Base-by-base conservation (phyloP, 495 filamentous ascomycete genomes). In the Amniculicola lignicola region DNA sequence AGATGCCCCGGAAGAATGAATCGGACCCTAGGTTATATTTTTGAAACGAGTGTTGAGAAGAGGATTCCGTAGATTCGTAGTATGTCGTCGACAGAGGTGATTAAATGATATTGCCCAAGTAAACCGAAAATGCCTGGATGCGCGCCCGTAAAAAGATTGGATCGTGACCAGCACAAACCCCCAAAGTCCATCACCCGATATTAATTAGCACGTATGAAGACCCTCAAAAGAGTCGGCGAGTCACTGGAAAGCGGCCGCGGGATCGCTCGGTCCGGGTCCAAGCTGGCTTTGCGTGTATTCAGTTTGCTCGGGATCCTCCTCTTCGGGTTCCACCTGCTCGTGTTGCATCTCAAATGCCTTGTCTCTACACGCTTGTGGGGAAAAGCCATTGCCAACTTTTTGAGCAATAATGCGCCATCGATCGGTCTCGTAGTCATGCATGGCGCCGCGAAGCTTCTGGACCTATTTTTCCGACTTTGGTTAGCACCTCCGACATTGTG, bases 391-490 rank as follows among this genome's bases (percentile, higher is more conserved):
- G 28, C 90, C 90, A 61, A 96, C 83, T 70, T 94, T 95, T 62
- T 82, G 84, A 62, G 90, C 82, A 43, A 96, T 82, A 64, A 90
- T 84, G 45, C 87, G 81, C 90, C 90, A 96, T 58, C 87, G 85
- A 66, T 95, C 89, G 68, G 87, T 83, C 65, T 95, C 88, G 72
- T 95, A 95, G 62, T 93, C 88, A 64, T 87, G 79, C 58, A 94
- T 80, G 15, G 90, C 90, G 39, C 78, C 82, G 36, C 82, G 82
- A 57, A 96, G 82, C 62, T 85, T 84, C 70, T 84, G 78, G 40
- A 91, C 83, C 90, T 95, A 61, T 51, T 27, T 41, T 27, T 39
- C 60, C 60, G 38, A 41, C 37, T 52, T 54, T 47, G 61, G 69
- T 64, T 65, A 64, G 68, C 59, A 59, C 27, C 40, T 62, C 48